A percentile compares a stretch with the other conserved stretches of the same genome.
Evolutionary conservation across 1,284 basidiomycete species (phyloP).

Genomic region (Tylopilus orsonianus): DNA sequence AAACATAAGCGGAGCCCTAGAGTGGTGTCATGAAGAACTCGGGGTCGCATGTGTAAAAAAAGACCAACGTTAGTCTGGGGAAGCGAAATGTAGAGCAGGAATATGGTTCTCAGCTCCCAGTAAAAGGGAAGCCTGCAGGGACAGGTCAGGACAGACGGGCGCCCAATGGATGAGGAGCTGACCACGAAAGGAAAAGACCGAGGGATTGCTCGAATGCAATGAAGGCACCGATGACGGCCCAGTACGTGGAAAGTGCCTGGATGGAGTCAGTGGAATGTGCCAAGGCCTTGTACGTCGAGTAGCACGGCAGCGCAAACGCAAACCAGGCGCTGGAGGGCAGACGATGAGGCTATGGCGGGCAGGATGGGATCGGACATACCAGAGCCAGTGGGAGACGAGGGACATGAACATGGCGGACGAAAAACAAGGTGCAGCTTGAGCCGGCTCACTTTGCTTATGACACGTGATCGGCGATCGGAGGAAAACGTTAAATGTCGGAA

Average conservation of each 20-base stretch:
- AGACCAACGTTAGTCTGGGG: slow-evolving; percentile 68
- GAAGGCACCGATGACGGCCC: slow-evolving; percentile 47
- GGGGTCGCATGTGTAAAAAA: background rate
- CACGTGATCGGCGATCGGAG: slow-evolving; percentile 4
- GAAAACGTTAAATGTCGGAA: background rate
- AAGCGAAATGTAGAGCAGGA: slow-evolving; percentile 72
- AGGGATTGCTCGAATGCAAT: slow-evolving; percentile 67
- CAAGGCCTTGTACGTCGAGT: slow-evolving; percentile 66
- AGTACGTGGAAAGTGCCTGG: slow-evolving; percentile 51
- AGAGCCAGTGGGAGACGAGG: slow-evolving; percentile 44
- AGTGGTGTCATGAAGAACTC: background rate
- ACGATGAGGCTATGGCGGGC: background rate
- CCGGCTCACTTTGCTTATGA: background rate
- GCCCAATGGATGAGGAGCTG: slow-evolving; percentile 26
- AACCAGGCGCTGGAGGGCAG: slow-evolving; percentile 58
- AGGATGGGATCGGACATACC: slow-evolving; percentile 14
- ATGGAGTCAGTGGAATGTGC: slow-evolving; percentile 56
- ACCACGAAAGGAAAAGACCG: slow-evolving; percentile 75
- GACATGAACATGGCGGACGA: slow-evolving; percentile 43
- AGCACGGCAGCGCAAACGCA: slow-evolving; percentile 61
- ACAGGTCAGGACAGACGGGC: slow-evolving; percentile 13
- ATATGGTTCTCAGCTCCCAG: slow-evolving; percentile 67
- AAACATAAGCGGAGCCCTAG: slow-evolving; percentile 76
- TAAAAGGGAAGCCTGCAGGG: slow-evolving; percentile 74
- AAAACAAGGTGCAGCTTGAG: background rate